Base-by-base conservation (phyloP, 2,329 filamentous ascomycete genomes). In the Colletotrichum sp. region DNA sequence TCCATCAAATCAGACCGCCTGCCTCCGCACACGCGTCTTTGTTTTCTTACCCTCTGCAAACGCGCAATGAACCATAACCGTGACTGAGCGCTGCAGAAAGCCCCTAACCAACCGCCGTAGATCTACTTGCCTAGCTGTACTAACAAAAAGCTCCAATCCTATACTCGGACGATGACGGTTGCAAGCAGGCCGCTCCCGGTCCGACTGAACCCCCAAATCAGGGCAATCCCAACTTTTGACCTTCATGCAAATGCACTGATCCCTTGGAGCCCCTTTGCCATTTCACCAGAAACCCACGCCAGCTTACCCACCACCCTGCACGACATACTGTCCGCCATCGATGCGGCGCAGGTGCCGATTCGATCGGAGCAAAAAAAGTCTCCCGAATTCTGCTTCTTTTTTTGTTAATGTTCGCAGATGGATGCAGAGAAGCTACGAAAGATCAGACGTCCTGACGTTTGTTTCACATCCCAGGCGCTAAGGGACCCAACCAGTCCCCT, bases 201-300 rank as follows among this genome's bases (percentile, higher is more conserved):
- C 62, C 21, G 71, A 43, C 27, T 61, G 8, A 15, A 58, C 21
- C 62, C 13, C 34, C 55, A 27, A 18, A 62, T 59, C 68, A 71
- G 47, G 71, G 62, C 47, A 69, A 71, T 73, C 71, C 71, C 68
- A 73, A 71, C n/a, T 67, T 47, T 57, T 21, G n/a, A 62, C 16
- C 16, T 71, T 73, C 62, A 73, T 73, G 71, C 71, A 73, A 63
- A 51, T 63, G 71, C 62, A 73, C 62, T 58, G 68, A 63, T 66
- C 71, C 62, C 47, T 62, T 24, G 47, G 29, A 62, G 24, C 31
- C 67, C 71, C 69, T 58, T 67, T 61, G 24, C 55, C 33, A 13
- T 43, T 34, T 24, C 31, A 51, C 27, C 54, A 51, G 43, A 51
- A 51, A 51, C 43, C 43, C 43, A 51, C 43, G 43, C 55, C 33